Percentiles rank a stretch among this genome's conserved stretches.
Evolutionary conservation across 495 filamentous ascomycete species (phyloP).

Genomic region (Penicillium macrosclerotiorum): DNA sequence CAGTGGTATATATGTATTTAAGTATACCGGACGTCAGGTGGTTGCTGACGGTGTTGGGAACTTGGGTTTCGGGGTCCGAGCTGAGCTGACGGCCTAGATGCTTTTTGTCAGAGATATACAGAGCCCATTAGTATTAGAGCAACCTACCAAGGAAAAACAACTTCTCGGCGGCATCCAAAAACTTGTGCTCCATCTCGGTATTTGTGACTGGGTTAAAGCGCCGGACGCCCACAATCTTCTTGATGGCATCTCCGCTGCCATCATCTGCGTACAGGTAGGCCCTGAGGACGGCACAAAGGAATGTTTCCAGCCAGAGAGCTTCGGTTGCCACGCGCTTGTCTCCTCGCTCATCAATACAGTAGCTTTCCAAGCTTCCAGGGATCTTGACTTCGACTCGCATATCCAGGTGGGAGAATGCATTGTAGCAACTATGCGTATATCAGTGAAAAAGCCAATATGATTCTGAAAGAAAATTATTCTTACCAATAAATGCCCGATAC

Average conservation of each 20-base stretch:
- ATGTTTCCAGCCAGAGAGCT: constrained; percentile 94
- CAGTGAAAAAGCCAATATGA: constrained; percentile 15
- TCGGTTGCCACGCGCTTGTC: constrained; percentile 91
- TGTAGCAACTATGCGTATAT: constrained; percentile 75
- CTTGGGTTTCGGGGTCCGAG: constrained; percentile 95
- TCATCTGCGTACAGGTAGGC: constrained; percentile 97
- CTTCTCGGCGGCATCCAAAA: constrained; percentile 90
- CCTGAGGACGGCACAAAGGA: constrained; percentile 87
- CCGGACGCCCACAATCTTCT: constrained; percentile 88
- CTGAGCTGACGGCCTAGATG: constrained; percentile 83
- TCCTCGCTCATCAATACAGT: constrained; percentile 93
- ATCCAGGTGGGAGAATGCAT: constrained; percentile 96
- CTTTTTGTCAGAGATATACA: constrained; percentile 23
- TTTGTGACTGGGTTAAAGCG: constrained; percentile 97
- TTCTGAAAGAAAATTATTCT: constrained; percentile 9
- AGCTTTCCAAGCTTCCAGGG: constrained; percentile 90
- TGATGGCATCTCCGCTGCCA: constrained; percentile 84
- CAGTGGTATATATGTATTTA: constrained; percentile 96
- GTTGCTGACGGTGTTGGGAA: constrained; percentile 96
- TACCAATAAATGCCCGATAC: constrained; percentile 93
- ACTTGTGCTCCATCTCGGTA: constrained; percentile 95
- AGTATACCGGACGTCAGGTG: constrained; percentile 87
- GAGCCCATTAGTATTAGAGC: not conserved
- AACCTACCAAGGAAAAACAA: constrained; percentile 85
- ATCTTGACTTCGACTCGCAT: constrained; percentile 98